Conservation (phyloP, 2,329 filamentous ascomycete species). For the Amauroascus niger region DNA sequence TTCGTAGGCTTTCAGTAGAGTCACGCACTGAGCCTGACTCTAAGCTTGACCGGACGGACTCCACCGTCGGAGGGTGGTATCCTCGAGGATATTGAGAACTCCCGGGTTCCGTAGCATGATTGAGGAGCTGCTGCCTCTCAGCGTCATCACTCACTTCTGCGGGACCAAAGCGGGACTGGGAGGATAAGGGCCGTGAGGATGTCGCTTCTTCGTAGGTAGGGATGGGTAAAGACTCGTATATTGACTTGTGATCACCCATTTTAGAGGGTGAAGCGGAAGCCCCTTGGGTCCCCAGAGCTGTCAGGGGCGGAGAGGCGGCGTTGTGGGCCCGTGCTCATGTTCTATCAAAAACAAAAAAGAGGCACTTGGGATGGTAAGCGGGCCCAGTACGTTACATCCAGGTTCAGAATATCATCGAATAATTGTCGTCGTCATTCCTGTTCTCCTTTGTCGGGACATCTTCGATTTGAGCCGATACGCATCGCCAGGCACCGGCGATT, state of each 20-base stretch:
- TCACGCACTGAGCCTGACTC: conserved; percentile 46
- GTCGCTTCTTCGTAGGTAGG: conserved; percentile 76
- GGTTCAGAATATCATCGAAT: not conserved
- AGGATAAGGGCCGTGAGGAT: conserved; percentile 48
- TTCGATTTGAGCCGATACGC: not conserved
- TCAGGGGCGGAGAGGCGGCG: conserved; percentile 22
- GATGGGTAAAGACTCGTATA: conserved; percentile 59
- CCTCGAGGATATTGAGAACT: conserved; percentile 22
- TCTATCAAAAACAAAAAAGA: not conserved
- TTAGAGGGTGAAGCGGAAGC: conserved; percentile 15
- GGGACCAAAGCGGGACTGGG: conserved; percentile 40
- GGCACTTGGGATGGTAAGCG: not conserved
- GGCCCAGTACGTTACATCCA: not conserved
- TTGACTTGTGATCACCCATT: conserved; percentile 46
- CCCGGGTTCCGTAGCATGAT: conserved; percentile 38
- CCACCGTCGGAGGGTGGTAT: conserved; percentile 73
- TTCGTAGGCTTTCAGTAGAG: conserved; percentile 57
- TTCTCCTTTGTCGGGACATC: not conserved
- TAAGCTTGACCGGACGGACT: conserved; percentile 60
- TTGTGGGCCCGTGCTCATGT: conserved; percentile 9
- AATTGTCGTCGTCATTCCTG: not conserved
- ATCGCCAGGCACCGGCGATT: not conserved
- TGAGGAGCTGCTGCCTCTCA: conserved; percentile 68
- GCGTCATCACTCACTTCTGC: conserved; percentile 58
- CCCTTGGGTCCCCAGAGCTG: conserved; percentile 4